Conservation (phyloP, 2,329 filamentous ascomycete species). For the Coniella lustricola region DNA sequence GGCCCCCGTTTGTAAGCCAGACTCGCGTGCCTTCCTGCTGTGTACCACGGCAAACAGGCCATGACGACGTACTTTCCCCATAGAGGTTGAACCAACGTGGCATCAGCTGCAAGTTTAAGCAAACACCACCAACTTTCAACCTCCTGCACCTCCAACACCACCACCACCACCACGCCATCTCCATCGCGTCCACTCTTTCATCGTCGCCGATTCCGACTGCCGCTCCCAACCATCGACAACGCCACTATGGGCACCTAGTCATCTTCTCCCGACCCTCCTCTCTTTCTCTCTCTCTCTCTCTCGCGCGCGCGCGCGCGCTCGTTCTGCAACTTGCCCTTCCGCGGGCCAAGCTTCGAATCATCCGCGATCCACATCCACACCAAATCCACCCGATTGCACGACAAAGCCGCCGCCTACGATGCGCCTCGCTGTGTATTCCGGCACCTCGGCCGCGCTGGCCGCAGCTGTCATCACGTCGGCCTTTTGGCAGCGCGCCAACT, state of each 20-base stretch:
- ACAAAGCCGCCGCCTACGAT: slow-evolving; percentile 38
- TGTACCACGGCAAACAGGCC: background rate
- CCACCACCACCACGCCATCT: slow-evolving; percentile 15
- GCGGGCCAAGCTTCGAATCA: background rate
- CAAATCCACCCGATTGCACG: background rate
- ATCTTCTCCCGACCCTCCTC: slow-evolving; percentile 1
- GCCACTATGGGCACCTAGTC: slow-evolving; percentile 16
- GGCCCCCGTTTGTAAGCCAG: background rate
- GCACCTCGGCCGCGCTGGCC: slow-evolving; percentile 75
- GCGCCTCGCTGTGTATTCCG: slow-evolving; percentile 54
- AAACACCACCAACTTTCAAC: too few relatives aligned
- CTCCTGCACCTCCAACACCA: background rate
- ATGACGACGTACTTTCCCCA: slow-evolving; percentile 9
- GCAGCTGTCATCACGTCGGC: slow-evolving; percentile 79
- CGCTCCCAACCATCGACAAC: slow-evolving; percentile 1
- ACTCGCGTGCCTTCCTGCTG: background rate
- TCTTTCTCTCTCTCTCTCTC: background rate
- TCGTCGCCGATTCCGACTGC: background rate
- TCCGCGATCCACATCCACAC: background rate
- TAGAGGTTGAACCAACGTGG: slow-evolving; percentile 16
- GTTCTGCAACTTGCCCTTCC: background rate
- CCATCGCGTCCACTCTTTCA: background rate
- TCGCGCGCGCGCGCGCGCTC: too few relatives aligned
- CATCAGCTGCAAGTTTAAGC: slow-evolving; percentile 16
- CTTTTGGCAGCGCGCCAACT: slow-evolving; percentile 92